Conservation (phyloP, 495 filamentous ascomycete species). For the Neurospora sp. region DNA sequence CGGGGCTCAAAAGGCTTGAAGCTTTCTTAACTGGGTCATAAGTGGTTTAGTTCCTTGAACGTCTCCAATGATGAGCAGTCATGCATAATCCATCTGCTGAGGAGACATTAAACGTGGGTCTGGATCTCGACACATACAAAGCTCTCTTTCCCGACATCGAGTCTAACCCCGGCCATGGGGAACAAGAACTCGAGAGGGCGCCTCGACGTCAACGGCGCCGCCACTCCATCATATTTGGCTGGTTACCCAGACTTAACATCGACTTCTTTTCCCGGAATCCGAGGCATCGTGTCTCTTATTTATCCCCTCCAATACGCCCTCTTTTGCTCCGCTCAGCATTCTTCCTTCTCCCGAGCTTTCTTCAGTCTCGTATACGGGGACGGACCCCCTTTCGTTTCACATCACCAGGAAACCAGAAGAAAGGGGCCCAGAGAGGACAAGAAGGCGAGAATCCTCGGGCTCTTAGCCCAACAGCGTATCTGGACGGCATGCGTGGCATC, state of each 20-base stretch:
- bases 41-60: neutral
- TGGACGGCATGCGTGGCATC: conserved; percentile 49
- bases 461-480: conserved; percentile 40
- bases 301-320: neutral
- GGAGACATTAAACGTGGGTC: neutral
- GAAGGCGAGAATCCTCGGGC: conserved; percentile 8
- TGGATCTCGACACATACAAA: neutral
- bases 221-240: neutral
- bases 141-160: neutral
- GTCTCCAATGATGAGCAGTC: neutral
- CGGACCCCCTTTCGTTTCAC: neutral
- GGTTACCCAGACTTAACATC: neutral
- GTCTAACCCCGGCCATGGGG: neutral
- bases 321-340: conserved; percentile 14
- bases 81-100: neutral
- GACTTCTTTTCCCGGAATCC: neutral
- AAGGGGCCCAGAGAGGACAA: conserved; percentile 3
- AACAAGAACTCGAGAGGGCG: neutral
- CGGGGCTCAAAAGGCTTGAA: neutral
- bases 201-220: neutral
- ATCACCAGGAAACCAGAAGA: neutral
- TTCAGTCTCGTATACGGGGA: conserved; percentile 15
- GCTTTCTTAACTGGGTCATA: neutral
- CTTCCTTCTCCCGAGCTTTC: conserved; percentile 32
- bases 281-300: neutral